These are phyloP conservation scores for Neurospora sp. DNA, from an alignment of 495 filamentous ascomycete species.

Conservation along the genomic window DNA sequence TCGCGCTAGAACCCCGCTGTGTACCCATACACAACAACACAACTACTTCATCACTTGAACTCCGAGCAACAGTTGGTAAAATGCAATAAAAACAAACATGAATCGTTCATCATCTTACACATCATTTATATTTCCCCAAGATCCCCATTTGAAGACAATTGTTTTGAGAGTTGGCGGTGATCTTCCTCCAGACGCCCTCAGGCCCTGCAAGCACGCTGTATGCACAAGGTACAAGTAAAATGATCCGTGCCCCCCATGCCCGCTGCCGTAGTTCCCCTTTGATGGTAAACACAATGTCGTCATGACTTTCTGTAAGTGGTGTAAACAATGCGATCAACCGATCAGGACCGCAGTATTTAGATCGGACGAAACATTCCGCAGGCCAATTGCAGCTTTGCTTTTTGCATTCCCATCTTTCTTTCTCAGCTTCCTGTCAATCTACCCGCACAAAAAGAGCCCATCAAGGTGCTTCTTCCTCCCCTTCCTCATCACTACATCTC, in stretches of 20 bases:
- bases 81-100: background rate
- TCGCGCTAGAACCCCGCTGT: background rate
- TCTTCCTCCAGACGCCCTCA: background rate
- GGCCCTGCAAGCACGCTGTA: background rate
- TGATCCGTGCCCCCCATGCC: background rate
- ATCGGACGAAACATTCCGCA: background rate
- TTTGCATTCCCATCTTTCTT: background rate
- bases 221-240: background rate
- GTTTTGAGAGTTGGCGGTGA: background rate
- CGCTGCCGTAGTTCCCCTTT: background rate
- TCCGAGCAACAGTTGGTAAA: background rate
- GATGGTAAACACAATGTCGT: background rate
- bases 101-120: background rate
- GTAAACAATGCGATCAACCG: background rate
- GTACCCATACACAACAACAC: background rate
- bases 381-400: background rate
- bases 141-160: background rate
- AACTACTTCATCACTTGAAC: too few species aligned
- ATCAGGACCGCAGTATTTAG: background rate
- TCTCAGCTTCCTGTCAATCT: background rate
- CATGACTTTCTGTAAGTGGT: background rate
- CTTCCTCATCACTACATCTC: background rate
- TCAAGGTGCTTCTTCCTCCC: background rate
- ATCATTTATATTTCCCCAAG: background rate
- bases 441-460: background rate